Evolutionary conservation across 2,329 filamentous ascomycete species (phyloP), one percentile per base, ranked within the genome.

Genomic region (Fusarium foetens): DNA sequence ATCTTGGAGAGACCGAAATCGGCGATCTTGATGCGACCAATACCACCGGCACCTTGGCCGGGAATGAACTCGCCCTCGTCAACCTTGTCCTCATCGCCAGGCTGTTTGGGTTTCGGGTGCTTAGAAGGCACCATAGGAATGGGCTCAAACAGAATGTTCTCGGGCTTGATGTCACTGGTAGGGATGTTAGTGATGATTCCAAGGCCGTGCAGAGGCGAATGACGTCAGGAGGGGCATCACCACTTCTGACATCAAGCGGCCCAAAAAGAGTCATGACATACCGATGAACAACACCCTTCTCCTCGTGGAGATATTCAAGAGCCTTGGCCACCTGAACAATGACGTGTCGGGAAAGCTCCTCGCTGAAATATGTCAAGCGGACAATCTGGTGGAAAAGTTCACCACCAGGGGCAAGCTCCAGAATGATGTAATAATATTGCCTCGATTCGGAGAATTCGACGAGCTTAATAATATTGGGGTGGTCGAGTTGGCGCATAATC

Each of bases 361-460:
- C 96, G 84, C 95, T 98, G 80, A 99, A 99, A 81, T 98, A 99
- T 19, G 96, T 99, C 80, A 99, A 90, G 74, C 95, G 93, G 57
- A 99, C 96, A 76, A 99, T 98, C 81, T 98, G 95, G 81, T 99
- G 96, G 86, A 99, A 99, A 16, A 99, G 86, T 84, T 99, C 96
- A 79, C 96, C 96, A 66, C 96, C 96, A 0, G 95, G 94, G 64
- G 95, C 97, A 46, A 98, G 88, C 83, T 99, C 96, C 43, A 99
- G 90, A 46, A 99, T 91, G 76, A 99, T 98, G 84, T 97, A 99
- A 83, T 98, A 98, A 81, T 98, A 98, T 81, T 98, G 94, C 65
- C 89, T 89, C 2, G 95, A 97, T 82, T 99, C 96, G 71, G 93
- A 93, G 80, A 98, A 98, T 78, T 97, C 94, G 77, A 98, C 88